Evolutionary conservation across 2,329 filamentous ascomycete species (phyloP).

Genomic region (Exophiala alcalophila): DNA sequence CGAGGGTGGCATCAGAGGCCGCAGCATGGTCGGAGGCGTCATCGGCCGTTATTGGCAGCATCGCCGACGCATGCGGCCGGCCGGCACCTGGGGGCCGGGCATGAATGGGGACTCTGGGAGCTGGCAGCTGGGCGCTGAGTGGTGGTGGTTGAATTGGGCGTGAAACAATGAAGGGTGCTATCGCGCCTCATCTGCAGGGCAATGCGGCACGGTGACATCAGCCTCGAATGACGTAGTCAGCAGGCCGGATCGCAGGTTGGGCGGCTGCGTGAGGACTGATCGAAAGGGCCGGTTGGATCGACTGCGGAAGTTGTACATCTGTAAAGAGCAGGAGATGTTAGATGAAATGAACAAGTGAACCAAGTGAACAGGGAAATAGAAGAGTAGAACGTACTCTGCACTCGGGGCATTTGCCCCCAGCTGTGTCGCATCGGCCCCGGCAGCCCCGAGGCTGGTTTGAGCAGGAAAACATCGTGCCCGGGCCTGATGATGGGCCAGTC

Average conservation of each 20-base stretch:
- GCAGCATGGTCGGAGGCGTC: neutral
- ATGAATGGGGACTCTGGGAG: slow-evolving; percentile 4
- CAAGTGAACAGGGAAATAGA: slow-evolving; percentile 1
- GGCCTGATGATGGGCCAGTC: slow-evolving; percentile 3
- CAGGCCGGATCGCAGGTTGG: slow-evolving; percentile 38
- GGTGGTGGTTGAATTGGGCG: neutral
- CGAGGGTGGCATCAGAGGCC: too few relatives aligned
- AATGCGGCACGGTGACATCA: slow-evolving; percentile 25
- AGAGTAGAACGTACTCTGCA: slow-evolving; percentile 41
- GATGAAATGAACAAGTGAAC: slow-evolving; percentile 10
- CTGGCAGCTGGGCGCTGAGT: slow-evolving; percentile 8
- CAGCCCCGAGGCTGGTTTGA: slow-evolving; percentile 48
- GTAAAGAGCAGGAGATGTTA: slow-evolving; percentile 12
- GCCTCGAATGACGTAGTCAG: slow-evolving; percentile 31
- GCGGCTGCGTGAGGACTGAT: slow-evolving; percentile 42
- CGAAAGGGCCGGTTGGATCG: slow-evolving; percentile 38
- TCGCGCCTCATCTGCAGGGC: slow-evolving; percentile 21
- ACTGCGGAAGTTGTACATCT: slow-evolving; percentile 32
- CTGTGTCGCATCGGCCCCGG: slow-evolving; percentile 45
- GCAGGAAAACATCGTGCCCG: slow-evolving; percentile 46
- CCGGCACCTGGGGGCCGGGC: neutral
- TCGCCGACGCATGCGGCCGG: neutral
- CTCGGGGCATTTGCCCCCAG: slow-evolving; percentile 44
- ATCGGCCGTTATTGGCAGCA: neutral
- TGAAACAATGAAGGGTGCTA: slow-evolving; percentile 3